Conservation (phyloP, 2,329 filamentous ascomycete genomes). For the Cylindrodendrum hubeiense region DNA sequence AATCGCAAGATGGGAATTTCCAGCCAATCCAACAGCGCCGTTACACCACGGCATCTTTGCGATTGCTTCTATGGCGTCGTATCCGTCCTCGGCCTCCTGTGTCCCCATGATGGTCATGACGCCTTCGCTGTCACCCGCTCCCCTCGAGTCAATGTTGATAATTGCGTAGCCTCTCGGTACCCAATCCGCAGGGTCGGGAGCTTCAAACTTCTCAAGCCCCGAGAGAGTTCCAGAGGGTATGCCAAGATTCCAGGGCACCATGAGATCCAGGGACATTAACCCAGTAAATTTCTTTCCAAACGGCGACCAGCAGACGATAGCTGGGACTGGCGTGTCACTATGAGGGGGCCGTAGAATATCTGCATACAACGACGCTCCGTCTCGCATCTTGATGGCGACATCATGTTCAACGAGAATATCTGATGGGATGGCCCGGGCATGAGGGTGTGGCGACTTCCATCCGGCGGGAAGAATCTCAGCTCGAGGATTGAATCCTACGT, state of each 20-base stretch:
- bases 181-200: slow-evolving; percentile 22
- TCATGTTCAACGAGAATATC: slow-evolving; percentile 22
- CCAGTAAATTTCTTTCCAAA: slow-evolving; percentile 28
- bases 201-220: slow-evolving; percentile 29
- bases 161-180: slow-evolving; percentile 13
- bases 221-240: neutral
- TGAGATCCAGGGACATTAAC: neutral
- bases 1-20: slow-evolving; percentile 27
- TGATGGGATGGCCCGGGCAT: neutral
- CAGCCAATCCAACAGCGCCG: slow-evolving; percentile 17
- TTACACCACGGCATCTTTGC: slow-evolving; percentile 23
- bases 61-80: slow-evolving; percentile 19
- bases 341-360: slow-evolving; percentile 18
- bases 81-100: slow-evolving; percentile 23
- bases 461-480: neutral
- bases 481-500: neutral
- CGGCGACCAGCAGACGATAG: slow-evolving; percentile 20
- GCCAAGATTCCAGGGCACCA: slow-evolving; percentile 14
- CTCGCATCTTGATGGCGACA: slow-evolving; percentile 10
- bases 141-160: slow-evolving; percentile 19
- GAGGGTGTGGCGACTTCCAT: neutral
- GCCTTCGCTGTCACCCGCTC: slow-evolving; percentile 9
- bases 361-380: slow-evolving; percentile 14
- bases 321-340: neutral
- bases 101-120: slow-evolving; percentile 10